Evolutionary conservation across 2,329 filamentous ascomycete genomes (phyloP).

Genomic region (Westerdykella sp.): DNA sequence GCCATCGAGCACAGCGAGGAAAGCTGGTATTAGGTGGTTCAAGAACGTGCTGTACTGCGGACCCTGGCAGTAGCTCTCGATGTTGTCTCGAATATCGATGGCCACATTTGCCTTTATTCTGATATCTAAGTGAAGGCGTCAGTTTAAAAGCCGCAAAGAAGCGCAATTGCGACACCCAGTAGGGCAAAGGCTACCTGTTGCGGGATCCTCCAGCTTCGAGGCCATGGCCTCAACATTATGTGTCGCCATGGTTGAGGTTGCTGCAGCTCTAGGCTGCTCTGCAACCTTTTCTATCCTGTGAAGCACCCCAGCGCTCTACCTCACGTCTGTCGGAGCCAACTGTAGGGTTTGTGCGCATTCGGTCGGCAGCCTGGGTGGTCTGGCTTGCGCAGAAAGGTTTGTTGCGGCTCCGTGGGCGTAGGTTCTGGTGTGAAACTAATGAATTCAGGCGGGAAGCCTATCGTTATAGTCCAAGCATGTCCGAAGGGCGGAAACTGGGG

Average conservation of each 20-base stretch:
- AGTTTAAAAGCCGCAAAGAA: conserved; percentile 6
- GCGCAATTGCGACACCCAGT: conserved; percentile 2
- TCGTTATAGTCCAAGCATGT: no score
- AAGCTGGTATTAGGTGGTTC: conserved; percentile 80
- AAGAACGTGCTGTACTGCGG: conserved; percentile 75
- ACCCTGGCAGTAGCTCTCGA: conserved; percentile 80
- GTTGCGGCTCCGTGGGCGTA: no score
- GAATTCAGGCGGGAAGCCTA: no score
- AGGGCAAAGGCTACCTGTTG: conserved; percentile 24
- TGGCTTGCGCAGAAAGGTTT: no score
- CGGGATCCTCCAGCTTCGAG: conserved; percentile 42
- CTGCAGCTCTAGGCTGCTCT: conserved; percentile 12
- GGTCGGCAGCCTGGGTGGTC: no score
- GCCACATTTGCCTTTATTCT: conserved; percentile 77
- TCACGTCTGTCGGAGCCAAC: no score
- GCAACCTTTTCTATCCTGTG: no score
- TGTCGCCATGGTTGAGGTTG: conserved; percentile 28
- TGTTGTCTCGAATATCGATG: conserved; percentile 78
- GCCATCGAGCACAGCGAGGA: conserved; percentile 76
- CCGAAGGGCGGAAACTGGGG: no score
- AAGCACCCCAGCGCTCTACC: no score
- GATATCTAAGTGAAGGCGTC: conserved; percentile 53
- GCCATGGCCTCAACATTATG: conserved; percentile 44
- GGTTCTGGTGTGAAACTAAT: no score
- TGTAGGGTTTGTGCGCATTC: no score